Conservation (phyloP, 441 rosid genomes). For the Omphalea diandra region DNA sequence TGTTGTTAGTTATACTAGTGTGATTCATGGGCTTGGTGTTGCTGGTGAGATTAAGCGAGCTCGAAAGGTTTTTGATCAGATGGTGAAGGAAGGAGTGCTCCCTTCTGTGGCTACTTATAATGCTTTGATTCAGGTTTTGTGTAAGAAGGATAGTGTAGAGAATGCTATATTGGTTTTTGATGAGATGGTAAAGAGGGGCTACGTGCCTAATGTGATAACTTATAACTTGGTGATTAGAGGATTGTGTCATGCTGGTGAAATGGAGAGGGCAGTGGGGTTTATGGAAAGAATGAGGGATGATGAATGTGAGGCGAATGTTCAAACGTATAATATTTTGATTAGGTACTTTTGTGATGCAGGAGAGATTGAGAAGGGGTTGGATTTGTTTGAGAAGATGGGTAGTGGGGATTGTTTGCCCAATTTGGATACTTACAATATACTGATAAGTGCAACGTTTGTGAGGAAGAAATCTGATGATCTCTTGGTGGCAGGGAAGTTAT, state of each 20-base stretch:
- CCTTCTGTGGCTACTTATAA: slow-evolving; percentile 87
- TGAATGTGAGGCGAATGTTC: slow-evolving; percentile 67
- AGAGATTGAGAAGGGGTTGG: slow-evolving; percentile 64
- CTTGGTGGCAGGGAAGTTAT: slow-evolving; percentile 71
- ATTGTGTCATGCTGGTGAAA: slow-evolving; percentile 67
- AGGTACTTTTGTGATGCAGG: slow-evolving; percentile 62
- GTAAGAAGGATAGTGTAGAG: slow-evolving; percentile 83
- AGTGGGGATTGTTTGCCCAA: slow-evolving; percentile 71
- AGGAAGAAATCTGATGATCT: slow-evolving; percentile 75
- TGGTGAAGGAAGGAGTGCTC: slow-evolving; percentile 70
- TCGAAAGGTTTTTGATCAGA: slow-evolving; percentile 60
- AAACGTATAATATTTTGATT: slow-evolving; percentile 71
- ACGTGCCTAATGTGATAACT: slow-evolving; percentile 59
- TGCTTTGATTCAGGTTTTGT: slow-evolving; percentile 84
- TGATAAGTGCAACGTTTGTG: slow-evolving; percentile 77
- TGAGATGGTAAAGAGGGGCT: slow-evolving; percentile 79
- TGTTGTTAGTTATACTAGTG: slow-evolving; percentile 74
- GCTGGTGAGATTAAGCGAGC: slow-evolving; percentile 66
- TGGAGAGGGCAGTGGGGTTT: slow-evolving; percentile 55
- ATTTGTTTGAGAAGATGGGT: slow-evolving; percentile 68
- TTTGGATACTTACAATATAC: slow-evolving; percentile 77
- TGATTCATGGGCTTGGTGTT: slow-evolving; percentile 79
- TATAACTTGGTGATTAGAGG: slow-evolving; percentile 81
- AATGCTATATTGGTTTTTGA: slow-evolving; percentile 67
- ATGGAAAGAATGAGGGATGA: slow-evolving; percentile 65